Conservation (phyloP, 1,139 yeast genomes). For the Kluyveromyces sp. region DNA sequence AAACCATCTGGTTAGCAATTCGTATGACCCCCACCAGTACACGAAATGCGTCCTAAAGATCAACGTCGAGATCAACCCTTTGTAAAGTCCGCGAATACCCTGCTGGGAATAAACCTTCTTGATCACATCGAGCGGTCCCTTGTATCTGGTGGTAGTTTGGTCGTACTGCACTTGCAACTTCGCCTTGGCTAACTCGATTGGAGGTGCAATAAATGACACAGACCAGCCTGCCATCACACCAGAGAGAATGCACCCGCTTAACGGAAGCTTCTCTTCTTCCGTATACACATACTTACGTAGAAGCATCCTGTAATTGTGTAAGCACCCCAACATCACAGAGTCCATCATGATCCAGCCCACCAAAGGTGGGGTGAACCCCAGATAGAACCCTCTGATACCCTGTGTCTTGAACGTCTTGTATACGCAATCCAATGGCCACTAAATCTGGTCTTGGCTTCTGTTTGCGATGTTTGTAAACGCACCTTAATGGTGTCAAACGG, state of each 20-base stretch:
- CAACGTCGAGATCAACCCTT: conserved; percentile 80
- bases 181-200: conserved; percentile 84
- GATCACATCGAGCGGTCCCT: conserved; percentile 72
- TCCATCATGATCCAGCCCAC: conserved; percentile 95
- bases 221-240: conserved; percentile 81
- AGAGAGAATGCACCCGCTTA: conserved; percentile 67
- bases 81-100: conserved; percentile 68
- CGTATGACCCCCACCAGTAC: conserved; percentile 95
- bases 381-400: conserved; percentile 70
- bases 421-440: conserved; percentile 75
- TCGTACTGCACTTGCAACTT: conserved; percentile 86
- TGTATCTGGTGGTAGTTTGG: conserved; percentile 56
- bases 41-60: conserved; percentile 79
- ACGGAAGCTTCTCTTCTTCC: conserved; percentile 52
- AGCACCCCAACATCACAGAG: conserved; percentile 76
- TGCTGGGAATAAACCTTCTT: conserved; percentile 39
- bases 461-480: conserved; percentile 75
- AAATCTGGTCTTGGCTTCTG: conserved; percentile 43
- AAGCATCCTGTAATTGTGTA: conserved; percentile 65
- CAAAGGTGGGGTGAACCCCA: conserved; percentile 88
- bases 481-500: conserved; percentile 91
- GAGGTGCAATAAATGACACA: conserved; percentile 89
- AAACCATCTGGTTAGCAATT: conserved; percentile 64
- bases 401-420: conserved; percentile 63
- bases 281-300: conserved; percentile 58